phyloP scores from a whole-genome alignment of 2,329 filamentous ascomycete species.

The Byssochlamys sp. region DNA sequence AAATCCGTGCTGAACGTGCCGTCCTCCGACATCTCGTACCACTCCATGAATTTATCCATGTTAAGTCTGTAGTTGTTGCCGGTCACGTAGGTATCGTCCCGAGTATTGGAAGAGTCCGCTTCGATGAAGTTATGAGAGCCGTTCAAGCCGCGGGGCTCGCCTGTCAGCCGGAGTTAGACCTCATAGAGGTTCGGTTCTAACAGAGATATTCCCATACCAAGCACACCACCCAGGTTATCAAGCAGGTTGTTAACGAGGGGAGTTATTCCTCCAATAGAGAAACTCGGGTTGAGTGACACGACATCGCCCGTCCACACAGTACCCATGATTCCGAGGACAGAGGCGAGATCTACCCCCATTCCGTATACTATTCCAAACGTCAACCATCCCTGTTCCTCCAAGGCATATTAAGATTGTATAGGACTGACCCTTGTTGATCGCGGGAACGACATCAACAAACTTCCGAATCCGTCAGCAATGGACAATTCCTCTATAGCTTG shows the following conservation, averaged over 20 bases:
- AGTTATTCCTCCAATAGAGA: constrained; percentile 44
- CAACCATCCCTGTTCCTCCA: neutral
- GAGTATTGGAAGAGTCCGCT: constrained; percentile 44
- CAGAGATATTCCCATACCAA: constrained; percentile 20
- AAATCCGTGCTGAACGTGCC: constrained; percentile 35
- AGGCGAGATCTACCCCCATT: constrained; percentile 39
- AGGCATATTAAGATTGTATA: neutral
- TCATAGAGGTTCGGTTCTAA: neutral
- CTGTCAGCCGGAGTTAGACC: constrained; percentile 10
- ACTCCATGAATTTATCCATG: constrained; percentile 42
- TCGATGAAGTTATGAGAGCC: constrained; percentile 50
- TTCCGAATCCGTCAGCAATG: constrained; percentile 8
- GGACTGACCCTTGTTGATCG: constrained; percentile 25
- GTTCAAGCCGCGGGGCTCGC: constrained; percentile 39
- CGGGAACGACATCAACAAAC: constrained; percentile 24
- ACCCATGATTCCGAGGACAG: constrained; percentile 37
- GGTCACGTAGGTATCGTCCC: constrained; percentile 44
- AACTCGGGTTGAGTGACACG: constrained; percentile 40
- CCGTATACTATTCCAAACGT: constrained; percentile 31
- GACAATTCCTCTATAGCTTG: neutral
- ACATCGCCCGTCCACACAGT: constrained; percentile 44
- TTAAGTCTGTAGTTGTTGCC: constrained; percentile 45
- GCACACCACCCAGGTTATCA: constrained; percentile 35
- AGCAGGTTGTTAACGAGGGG: constrained; percentile 32
- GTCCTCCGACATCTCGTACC: constrained; percentile 35